phyloP scores from a whole-genome alignment of 495 filamentous ascomycete species.

The Tuber calosporum region DNA sequence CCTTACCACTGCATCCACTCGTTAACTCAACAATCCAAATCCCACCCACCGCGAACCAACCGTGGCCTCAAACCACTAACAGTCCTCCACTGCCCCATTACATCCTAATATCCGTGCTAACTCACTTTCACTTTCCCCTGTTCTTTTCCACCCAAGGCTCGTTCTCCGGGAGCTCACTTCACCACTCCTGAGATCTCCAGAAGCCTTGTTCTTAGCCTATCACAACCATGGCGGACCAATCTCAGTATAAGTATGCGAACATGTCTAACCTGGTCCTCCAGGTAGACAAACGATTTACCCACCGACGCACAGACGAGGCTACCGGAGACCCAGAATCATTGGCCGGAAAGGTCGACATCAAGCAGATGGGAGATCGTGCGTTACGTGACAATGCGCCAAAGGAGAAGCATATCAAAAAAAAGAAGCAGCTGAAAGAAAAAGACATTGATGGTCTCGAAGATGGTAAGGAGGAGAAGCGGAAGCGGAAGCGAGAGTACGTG shows the following conservation, averaged over 20 bases:
- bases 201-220: neutral
- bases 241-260: constrained; percentile 98
- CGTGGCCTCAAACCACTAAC: neutral
- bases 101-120: neutral
- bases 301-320: constrained; percentile 75
- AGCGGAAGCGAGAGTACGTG: constrained; percentile 56
- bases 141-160: neutral
- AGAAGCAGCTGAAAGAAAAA: constrained; percentile 53
- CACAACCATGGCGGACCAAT: constrained; percentile 73
- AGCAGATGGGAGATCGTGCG: constrained; percentile 85
- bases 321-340: constrained; percentile 97
- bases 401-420: constrained; percentile 60
- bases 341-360: constrained; percentile 82
- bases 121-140: neutral
- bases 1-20: neutral
- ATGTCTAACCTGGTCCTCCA: constrained; percentile 99
- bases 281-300: constrained; percentile 93
- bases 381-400: constrained; percentile 72
- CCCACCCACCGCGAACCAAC: neutral
- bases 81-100: neutral
- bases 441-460: constrained; percentile 70
- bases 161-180: neutral
- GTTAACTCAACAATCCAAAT: neutral
- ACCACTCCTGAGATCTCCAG: neutral
- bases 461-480: constrained; percentile 83